Conservation (phyloP, 164 flowering plant species). For the Vitis rupestris region DNA sequence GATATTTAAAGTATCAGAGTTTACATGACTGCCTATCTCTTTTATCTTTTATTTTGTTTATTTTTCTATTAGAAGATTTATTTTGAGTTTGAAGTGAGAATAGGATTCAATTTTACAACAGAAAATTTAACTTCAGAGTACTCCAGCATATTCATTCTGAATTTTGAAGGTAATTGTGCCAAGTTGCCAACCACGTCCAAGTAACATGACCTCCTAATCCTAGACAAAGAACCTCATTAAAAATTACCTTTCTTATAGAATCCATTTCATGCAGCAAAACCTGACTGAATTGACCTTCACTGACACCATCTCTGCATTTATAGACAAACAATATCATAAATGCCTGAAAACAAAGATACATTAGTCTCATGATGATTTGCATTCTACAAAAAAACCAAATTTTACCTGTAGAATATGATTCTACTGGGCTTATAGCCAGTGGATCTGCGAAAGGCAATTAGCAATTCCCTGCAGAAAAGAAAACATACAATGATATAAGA, state of each 20-base stretch:
- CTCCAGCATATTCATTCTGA: no score
- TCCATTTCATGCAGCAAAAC: conserved; percentile 59
- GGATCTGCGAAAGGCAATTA: conserved; percentile 50
- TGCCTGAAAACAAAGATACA: not conserved
- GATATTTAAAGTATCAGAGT: no score
- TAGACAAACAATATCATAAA: not conserved
- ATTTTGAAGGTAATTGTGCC: no score
- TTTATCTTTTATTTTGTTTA: no score
- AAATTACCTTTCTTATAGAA: conserved; percentile 51
- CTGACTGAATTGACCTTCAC: conserved; percentile 79
- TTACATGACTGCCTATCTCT: no score
- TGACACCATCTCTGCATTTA: conserved; percentile 78
- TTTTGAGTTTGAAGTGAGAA: no score
- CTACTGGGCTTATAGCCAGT: conserved; percentile 58
- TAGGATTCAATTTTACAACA: no score
- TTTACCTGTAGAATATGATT: conserved; percentile 79
- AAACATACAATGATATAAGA: not conserved
- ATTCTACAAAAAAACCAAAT: not conserved
- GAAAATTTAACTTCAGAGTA: no score
- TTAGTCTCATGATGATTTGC: not conserved
- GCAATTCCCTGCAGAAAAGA: conserved; percentile 49
- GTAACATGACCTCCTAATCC: no score
- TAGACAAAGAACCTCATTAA: not conserved
- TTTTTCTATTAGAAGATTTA: no score
- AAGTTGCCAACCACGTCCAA: no score